These are phyloP conservation scores for Usnea hakonensis DNA, from an alignment of 495 filamentous ascomycete species.

Conservation along the genomic window DNA sequence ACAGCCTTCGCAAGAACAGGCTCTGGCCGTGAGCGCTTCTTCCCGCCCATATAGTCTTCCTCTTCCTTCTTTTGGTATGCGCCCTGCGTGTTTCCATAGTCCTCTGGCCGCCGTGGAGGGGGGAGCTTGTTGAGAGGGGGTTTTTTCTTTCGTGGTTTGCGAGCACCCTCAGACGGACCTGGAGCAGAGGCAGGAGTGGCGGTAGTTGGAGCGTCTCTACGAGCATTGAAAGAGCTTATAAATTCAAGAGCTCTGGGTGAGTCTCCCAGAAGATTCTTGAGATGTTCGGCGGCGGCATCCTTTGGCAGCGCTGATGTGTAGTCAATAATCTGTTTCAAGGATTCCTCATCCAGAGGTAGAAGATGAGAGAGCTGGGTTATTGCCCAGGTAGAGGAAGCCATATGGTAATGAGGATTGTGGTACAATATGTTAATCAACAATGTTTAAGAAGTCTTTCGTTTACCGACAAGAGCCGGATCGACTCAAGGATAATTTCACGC, in stretches of 20 bases:
- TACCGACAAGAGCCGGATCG: neutral
- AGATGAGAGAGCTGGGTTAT: slow-evolving; percentile 64
- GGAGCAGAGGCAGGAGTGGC: slow-evolving; percentile 7
- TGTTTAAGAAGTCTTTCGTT: too few relatives aligned
- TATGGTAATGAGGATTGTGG: neutral
- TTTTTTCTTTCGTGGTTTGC: slow-evolving; percentile 53
- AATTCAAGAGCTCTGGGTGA: slow-evolving; percentile 81
- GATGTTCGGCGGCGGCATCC: slow-evolving; percentile 67
- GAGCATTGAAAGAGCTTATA: slow-evolving; percentile 81
- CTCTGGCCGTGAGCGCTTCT: slow-evolving; percentile 29
- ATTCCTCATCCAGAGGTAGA: slow-evolving; percentile 75
- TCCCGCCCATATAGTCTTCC: slow-evolving; percentile 53
- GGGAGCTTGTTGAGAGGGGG: slow-evolving; percentile 52
- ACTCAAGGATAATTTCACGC: neutral
- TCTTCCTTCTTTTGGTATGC: slow-evolving; percentile 57
- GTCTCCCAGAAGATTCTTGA: slow-evolving; percentile 82
- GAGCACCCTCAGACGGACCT: slow-evolving; percentile 20
- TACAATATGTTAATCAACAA: too few relatives aligned
- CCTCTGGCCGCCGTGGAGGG: slow-evolving; percentile 50
- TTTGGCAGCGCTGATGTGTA: slow-evolving; percentile 68
- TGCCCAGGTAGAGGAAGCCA: slow-evolving; percentile 40
- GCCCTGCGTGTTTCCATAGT: slow-evolving; percentile 48
- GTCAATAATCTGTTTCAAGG: slow-evolving; percentile 70
- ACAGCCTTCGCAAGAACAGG: slow-evolving; percentile 27
- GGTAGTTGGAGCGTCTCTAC: slow-evolving; percentile 40